A percentile compares a stretch with the other conserved stretches of the same genome.
phyloP scores from a whole-genome alignment of 495 filamentous ascomycete genomes.

The Cudoniella acicularis region DNA sequence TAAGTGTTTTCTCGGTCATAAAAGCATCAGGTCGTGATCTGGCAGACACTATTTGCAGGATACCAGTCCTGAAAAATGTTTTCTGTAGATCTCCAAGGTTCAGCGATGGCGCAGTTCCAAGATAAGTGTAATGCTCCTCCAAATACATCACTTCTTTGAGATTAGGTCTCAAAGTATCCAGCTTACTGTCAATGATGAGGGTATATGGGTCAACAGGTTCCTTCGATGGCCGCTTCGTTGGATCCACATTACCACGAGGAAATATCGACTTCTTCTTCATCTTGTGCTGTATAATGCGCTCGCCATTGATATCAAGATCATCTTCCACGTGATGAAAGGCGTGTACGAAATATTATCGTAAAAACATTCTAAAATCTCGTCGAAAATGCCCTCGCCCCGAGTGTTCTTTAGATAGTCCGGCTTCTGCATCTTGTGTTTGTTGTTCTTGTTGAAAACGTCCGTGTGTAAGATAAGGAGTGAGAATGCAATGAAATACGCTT shows the following conservation, averaged over 20 bases:
- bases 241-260: constrained; percentile 62
- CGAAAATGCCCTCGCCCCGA: constrained; percentile 79
- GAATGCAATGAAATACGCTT: constrained; percentile 96
- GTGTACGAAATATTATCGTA: constrained; percentile 99
- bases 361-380: constrained; percentile 91
- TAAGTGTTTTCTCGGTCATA: constrained; percentile 76
- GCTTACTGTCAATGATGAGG: constrained; percentile 81
- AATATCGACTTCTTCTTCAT: constrained; percentile 67
- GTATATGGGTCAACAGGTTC: constrained; percentile 95
- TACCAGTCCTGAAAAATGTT: constrained; percentile 83
- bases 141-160: constrained; percentile 88
- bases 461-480: constrained; percentile 95
- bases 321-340: constrained; percentile 97
- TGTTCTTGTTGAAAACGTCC: constrained; percentile 99
- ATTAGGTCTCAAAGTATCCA: constrained; percentile 76
- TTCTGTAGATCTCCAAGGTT: constrained; percentile 77
- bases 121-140: constrained; percentile 87
- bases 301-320: constrained; percentile 74
- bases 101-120: constrained; percentile 67
- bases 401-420: constrained; percentile 94
- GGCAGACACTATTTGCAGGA: constrained; percentile 90
- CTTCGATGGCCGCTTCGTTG: constrained; percentile 59
- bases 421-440: constrained; percentile 98
- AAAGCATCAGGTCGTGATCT: constrained; percentile 93
- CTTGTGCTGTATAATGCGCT: constrained; percentile 67